These are phyloP conservation scores for Mycena albidolilacea DNA, from an alignment of 768 basidiomycete genomes.

Conservation along the genomic window DNA sequence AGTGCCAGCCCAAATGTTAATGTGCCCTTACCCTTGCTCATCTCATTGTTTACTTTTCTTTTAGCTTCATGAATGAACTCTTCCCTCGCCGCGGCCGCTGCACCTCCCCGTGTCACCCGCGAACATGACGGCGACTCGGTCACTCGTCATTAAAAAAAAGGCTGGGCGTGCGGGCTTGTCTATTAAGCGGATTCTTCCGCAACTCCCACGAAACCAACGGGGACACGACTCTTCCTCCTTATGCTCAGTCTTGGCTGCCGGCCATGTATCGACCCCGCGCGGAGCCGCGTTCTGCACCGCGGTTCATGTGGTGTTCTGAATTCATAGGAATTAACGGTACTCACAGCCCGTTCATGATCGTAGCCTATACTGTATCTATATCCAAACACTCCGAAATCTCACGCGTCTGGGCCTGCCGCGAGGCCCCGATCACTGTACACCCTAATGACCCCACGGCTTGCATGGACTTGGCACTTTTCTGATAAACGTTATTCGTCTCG, in stretches of 20 bases:
- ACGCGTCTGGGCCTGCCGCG: no score
- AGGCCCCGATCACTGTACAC: no score
- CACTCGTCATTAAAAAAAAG: not conserved
- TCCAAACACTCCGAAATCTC: not conserved
- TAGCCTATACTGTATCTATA: not conserved
- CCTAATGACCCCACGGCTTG: no score
- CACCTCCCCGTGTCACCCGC: not conserved
- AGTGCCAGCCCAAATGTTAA: not conserved
- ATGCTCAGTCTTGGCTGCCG: not conserved
- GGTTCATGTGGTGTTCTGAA: not conserved
- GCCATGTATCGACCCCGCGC: not conserved
- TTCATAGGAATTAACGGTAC: not conserved
- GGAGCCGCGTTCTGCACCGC: not conserved
- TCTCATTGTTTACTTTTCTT: not conserved
- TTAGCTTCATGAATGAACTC: constrained; percentile 16
- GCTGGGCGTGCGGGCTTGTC: not conserved
- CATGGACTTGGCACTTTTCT: no score
- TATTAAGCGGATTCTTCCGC: not conserved
- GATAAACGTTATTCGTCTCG: no score
- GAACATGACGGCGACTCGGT: not conserved
- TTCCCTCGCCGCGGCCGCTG: not conserved
- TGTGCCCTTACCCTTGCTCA: not conserved
- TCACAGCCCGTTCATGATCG: not conserved
- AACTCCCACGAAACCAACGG: not conserved
- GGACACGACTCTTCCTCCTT: not conserved